Evolutionary conservation across 768 basidiomycete genomes (phyloP).

Genomic region (Boletus reticuloceps): DNA sequence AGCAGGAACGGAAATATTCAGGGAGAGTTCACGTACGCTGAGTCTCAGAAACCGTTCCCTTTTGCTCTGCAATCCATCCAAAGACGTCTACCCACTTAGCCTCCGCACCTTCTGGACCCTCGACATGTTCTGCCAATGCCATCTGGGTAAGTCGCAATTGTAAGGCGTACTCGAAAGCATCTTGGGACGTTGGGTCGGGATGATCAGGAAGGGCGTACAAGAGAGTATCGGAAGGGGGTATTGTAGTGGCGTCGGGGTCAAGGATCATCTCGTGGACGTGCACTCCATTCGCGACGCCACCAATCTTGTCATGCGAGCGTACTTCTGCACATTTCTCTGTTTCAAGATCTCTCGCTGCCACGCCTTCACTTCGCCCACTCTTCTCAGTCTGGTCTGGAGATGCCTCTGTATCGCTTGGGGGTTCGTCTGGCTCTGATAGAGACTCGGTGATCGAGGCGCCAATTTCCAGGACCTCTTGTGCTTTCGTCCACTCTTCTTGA

Average conservation of each 20-base stretch:
- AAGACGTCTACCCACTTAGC: slow-evolving; percentile 82
- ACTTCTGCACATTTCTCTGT: slow-evolving; percentile 5
- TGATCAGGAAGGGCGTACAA: slow-evolving; percentile 47
- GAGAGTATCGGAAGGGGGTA: slow-evolving; percentile 44
- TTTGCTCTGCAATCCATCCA: slow-evolving; percentile 74
- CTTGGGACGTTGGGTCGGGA: slow-evolving; percentile 48
- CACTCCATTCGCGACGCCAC: not conserved
- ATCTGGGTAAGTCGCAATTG: slow-evolving; percentile 87
- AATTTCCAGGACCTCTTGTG: slow-evolving; percentile 72
- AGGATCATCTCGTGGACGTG: slow-evolving; percentile 28
- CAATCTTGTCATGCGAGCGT: not conserved
- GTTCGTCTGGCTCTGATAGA: slow-evolving; percentile 32
- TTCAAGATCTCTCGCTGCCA: slow-evolving; percentile 9
- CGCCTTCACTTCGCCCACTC: not conserved
- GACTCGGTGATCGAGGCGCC: slow-evolving; percentile 61
- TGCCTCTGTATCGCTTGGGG: slow-evolving; percentile 22
- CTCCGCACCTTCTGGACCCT: slow-evolving; percentile 84
- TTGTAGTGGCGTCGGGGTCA: slow-evolving; percentile 19
- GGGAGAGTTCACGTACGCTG: slow-evolving; percentile 19
- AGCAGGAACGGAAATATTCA: not conserved
- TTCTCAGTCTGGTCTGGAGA: slow-evolving; percentile 11
- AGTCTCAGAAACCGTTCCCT: slow-evolving; percentile 30
- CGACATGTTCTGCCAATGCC: slow-evolving; percentile 74
- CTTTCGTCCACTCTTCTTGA: slow-evolving; percentile 75
- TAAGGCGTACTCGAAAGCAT: slow-evolving; percentile 73